Conservation (phyloP, 2,329 filamentous ascomycete species). For the Seiridium unicorne region DNA sequence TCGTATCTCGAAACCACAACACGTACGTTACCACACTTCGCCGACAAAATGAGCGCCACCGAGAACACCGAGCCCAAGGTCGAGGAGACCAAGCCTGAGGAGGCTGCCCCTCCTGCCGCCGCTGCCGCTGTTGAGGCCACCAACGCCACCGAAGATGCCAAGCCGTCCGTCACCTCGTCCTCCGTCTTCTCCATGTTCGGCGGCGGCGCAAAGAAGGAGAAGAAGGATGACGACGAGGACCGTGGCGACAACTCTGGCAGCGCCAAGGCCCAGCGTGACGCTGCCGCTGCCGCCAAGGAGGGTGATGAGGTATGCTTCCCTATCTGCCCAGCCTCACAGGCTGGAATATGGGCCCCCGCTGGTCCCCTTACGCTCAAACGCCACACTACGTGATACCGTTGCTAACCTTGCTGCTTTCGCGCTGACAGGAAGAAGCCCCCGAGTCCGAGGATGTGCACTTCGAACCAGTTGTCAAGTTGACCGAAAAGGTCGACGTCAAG, state of each 20-base stretch:
- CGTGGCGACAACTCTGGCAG: constrained; percentile 86
- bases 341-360: no score
- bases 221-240: constrained; percentile 80
- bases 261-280: constrained; percentile 73
- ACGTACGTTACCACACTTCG: constrained; percentile 5
- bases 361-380: no score
- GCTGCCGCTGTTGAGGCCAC: constrained; percentile 24
- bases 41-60: constrained; percentile 44
- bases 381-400: no score
- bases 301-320: constrained; percentile 41
- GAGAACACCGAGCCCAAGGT: constrained; percentile 55
- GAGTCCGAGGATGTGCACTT: constrained; percentile 95
- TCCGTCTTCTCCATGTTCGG: constrained; percentile 98
- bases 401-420: not conserved
- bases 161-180: constrained; percentile 50
- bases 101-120: constrained; percentile 22
- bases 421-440: constrained; percentile 60
- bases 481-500: constrained; percentile 94
- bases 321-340: not conserved
- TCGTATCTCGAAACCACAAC: not conserved
- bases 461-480: constrained; percentile 92
- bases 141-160: constrained; percentile 33
- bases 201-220: constrained; percentile 94
- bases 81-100: constrained; percentile 44
- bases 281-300: constrained; percentile 53